Percentiles rank a stretch among this genome's conserved stretches.
phyloP scores from a whole-genome alignment of 495 filamentous ascomycete genomes.

The Patellaria atrata region DNA sequence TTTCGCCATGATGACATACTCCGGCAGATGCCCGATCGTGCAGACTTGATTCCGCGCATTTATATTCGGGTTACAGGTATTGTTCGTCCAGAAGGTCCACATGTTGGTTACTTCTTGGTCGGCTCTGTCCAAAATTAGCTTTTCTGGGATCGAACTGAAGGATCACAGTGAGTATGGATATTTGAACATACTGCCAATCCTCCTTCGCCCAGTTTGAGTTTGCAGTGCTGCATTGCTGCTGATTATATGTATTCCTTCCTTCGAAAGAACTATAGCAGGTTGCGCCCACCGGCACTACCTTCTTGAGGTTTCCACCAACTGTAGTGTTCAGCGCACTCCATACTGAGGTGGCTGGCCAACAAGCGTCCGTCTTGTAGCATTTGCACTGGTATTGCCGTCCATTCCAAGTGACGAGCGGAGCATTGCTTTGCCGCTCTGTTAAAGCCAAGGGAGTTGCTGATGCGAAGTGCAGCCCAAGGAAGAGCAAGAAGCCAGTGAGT shows the following conservation, averaged over 20 bases:
- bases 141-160: no score
- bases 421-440: no score
- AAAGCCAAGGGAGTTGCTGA: no score
- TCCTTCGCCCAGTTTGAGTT: conserved; percentile 13
- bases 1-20: conserved; percentile 15
- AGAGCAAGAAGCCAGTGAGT: no score
- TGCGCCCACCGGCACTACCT: conserved; percentile 10
- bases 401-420: no score
- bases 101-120: conserved; percentile 12
- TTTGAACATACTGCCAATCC: conserved; percentile 9
- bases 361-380: conserved; percentile 14
- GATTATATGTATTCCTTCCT: conserved; percentile 7
- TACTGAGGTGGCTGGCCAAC: conserved; percentile 8
- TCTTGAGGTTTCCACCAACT: conserved; percentile 10
- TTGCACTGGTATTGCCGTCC: conserved; percentile 20
- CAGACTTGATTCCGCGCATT: conserved; percentile 10
- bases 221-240: conserved; percentile 5
- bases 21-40: conserved; percentile 12
- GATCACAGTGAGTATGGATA: no score
- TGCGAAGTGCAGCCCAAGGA: no score
- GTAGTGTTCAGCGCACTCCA: conserved; percentile 14
- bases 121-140: conserved; percentile 1
- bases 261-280: conserved; percentile 10
- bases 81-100: conserved; percentile 17
- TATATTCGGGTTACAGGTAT: conserved; percentile 11